A percentile compares a stretch with the other conserved stretches of the same genome.
phyloP scores from a whole-genome alignment of 2,329 filamentous ascomycete species.

The Drechslerella stenobrocha region DNA sequence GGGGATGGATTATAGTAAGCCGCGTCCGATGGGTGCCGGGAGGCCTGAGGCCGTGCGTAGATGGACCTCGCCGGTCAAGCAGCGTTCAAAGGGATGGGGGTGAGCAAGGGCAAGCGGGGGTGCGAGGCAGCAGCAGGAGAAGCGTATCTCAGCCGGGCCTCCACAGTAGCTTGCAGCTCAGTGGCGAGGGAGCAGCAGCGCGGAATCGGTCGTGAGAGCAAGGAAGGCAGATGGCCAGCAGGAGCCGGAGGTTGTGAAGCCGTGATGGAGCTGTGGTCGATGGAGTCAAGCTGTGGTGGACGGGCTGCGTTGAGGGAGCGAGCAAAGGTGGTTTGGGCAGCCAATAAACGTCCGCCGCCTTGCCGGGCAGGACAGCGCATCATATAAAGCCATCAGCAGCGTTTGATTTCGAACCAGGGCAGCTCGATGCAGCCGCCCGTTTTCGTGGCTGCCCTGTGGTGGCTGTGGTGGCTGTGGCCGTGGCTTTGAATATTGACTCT shows the following conservation, averaged over 20 bases:
- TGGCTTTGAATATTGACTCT: too few species aligned
- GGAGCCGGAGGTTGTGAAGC: background rate
- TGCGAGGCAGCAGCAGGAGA: background rate
- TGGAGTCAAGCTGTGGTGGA: background rate
- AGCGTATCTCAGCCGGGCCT: too few species aligned
- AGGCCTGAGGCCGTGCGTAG: too few species aligned
- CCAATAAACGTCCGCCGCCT: background rate
- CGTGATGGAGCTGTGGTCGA: background rate
- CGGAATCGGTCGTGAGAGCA: background rate
- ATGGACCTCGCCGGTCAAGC: too few species aligned
- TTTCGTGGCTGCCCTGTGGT: too few species aligned
- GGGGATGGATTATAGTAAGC: too few species aligned
- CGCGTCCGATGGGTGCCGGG: too few species aligned
- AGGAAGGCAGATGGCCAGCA: background rate
- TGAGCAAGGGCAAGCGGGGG: constrained; percentile 2
- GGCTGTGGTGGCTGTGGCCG: too few species aligned
- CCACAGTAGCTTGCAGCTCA: background rate
- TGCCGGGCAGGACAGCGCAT: constrained; percentile 2
- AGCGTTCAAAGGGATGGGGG: too few species aligned
- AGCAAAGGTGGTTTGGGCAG: background rate
- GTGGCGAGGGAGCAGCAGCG: background rate
- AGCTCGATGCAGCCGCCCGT: too few species aligned
- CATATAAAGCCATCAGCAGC: background rate
- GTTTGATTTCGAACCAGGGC: too few species aligned
- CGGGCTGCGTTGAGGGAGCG: background rate